Conservation (phyloP, 2,329 filamentous ascomycete species). For the Alternaria postmessia region DNA sequence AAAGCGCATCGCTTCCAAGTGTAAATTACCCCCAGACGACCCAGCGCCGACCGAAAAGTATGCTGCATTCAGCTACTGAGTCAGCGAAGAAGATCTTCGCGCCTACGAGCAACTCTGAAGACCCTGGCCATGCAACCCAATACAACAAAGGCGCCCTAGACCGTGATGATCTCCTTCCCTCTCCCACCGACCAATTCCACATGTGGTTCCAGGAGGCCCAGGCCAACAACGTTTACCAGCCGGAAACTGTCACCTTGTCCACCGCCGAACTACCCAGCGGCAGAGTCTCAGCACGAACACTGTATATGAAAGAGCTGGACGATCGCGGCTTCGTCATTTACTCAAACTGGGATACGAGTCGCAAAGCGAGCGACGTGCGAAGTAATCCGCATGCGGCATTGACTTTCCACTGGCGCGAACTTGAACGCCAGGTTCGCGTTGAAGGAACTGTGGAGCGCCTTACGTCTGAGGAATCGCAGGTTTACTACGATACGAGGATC, state of each 20-base stretch:
- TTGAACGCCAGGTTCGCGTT: constrained; percentile 90
- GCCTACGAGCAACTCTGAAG: constrained; percentile 62
- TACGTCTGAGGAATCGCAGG: constrained; percentile 72
- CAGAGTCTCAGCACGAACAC: constrained; percentile 81
- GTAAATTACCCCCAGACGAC: neutral
- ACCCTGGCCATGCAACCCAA: constrained; percentile 74
- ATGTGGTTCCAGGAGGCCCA: constrained; percentile 84
- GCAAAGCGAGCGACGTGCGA: constrained; percentile 71
- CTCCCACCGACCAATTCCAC: constrained; percentile 86
- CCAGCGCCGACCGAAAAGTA: constrained; percentile 17
- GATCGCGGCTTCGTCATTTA: constrained; percentile 86
- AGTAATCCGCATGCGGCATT: constrained; percentile 81
- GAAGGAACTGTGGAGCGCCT: constrained; percentile 79
- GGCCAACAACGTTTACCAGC: constrained; percentile 69
- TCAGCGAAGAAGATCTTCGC: constrained; percentile 63
- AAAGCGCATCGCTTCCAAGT: neutral
- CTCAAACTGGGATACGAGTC: constrained; percentile 85
- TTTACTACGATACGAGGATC: constrained; percentile 71
- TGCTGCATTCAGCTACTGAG: constrained; percentile 36
- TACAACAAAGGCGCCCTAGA: constrained; percentile 74
- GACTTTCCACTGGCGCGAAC: constrained; percentile 87
- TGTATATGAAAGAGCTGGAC: constrained; percentile 97
- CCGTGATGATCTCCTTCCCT: constrained; percentile 65
- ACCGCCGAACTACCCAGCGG: constrained; percentile 86
- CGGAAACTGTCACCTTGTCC: constrained; percentile 87